Evolutionary conservation across 805 yeast genomes (phyloP).

Genomic region (Hanseniaspora vineae): DNA sequence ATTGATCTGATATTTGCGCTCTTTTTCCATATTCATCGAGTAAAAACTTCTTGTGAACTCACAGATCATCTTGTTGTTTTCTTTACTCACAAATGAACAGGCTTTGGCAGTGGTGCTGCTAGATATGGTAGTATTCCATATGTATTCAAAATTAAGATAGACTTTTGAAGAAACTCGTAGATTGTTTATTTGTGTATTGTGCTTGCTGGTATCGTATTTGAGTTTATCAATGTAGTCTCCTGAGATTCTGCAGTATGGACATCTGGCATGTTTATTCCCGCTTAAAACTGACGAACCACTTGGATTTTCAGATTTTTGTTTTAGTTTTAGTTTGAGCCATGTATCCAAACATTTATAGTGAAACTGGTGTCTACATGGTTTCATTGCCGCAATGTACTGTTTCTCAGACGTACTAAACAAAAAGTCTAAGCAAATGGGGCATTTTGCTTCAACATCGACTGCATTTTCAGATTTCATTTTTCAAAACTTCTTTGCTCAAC

Average conservation of each 20-base stretch:
- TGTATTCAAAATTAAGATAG: too few relatives aligned
- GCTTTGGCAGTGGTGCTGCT: conserved; percentile 1
- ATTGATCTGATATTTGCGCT: conserved; percentile 27
- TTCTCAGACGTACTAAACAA: too few relatives aligned
- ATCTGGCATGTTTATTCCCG: conserved; percentile 4
- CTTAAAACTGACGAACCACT: neutral
- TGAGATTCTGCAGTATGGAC: conserved; percentile 19
- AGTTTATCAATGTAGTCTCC: neutral
- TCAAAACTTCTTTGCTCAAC: too few relatives aligned
- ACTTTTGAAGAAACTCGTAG: too few relatives aligned
- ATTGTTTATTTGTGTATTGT: neutral
- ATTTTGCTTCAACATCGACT: too few relatives aligned
- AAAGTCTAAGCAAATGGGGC: too few relatives aligned
- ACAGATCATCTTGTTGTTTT: conserved; percentile 2
- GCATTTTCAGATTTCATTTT: too few relatives aligned
- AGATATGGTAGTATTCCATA: too few relatives aligned
- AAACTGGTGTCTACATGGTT: conserved; percentile 41
- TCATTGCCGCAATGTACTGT: conserved; percentile 14
- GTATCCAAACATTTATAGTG: conserved; percentile 43
- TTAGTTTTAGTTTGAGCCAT: conserved; percentile 30
- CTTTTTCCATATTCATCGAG: conserved; percentile 49
- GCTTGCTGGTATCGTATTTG: neutral
- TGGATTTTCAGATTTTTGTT: conserved; percentile 1
- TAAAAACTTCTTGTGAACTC: conserved; percentile 34
- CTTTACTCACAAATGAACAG: conserved; percentile 1